Conservation (phyloP, 768 basidiomycete species). For the Boletus vermiculosoides region DNA sequence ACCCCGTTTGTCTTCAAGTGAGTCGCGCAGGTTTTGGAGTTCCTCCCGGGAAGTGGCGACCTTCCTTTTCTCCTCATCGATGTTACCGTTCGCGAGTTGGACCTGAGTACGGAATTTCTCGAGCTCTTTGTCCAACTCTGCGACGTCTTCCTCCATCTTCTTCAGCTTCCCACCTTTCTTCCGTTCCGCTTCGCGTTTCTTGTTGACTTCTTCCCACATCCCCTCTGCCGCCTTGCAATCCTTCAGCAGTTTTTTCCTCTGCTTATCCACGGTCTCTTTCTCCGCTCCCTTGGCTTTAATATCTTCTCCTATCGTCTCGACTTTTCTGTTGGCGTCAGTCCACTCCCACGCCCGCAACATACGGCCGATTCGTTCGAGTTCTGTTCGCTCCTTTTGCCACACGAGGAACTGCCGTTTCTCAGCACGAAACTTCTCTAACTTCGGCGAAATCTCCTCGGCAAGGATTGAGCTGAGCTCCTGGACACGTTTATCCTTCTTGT, state of each 20-base stretch:
- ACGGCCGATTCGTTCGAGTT: constrained; percentile 83
- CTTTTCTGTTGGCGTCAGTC: constrained; percentile 57
- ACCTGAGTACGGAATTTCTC: constrained; percentile 83
- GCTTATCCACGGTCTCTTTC: constrained; percentile 44
- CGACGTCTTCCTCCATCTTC: constrained; percentile 77
- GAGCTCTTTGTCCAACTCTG: constrained; percentile 72
- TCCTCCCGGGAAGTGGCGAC: constrained; percentile 52
- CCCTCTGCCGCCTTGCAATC: constrained; percentile 67
- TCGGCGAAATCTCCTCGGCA: constrained; percentile 89
- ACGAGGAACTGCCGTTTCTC: constrained; percentile 89
- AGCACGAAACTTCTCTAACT: constrained; percentile 82
- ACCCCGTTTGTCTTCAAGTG: constrained; percentile 55
- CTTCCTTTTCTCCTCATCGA: constrained; percentile 75
- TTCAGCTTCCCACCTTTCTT: constrained; percentile 92
- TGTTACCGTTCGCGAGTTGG: constrained; percentile 72
- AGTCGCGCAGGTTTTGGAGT: constrained; percentile 57
- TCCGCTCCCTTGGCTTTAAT: constrained; percentile 51
- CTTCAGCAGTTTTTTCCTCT: constrained; percentile 47
- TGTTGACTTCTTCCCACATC: constrained; percentile 61
- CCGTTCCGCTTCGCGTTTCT: constrained; percentile 81
- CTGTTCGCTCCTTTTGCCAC: constrained; percentile 85
- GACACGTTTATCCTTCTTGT: constrained; percentile 95
- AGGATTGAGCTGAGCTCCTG: constrained; percentile 82
- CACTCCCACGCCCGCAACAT: constrained; percentile 88
- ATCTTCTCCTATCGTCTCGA: constrained; percentile 54